These are phyloP conservation scores for Coccomyxa subellipsoidea DNA, from an alignment of 163 green algal genomes.

Conservation along the genomic window DNA sequence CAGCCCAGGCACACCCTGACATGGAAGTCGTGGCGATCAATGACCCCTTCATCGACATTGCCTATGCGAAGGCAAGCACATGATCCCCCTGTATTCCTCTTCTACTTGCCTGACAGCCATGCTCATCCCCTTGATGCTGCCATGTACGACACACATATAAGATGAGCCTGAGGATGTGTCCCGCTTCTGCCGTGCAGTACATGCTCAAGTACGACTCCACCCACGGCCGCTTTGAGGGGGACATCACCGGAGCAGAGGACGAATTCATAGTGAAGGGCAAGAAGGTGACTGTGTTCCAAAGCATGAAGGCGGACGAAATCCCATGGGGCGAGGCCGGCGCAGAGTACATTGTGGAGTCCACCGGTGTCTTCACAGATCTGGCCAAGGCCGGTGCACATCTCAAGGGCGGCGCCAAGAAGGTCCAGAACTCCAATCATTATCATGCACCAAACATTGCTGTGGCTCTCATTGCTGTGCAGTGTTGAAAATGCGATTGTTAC, in stretches of 20 bases:
- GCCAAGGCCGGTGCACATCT: conserved; percentile 76
- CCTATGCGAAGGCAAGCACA: conserved; percentile 34
- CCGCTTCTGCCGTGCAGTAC: conserved; percentile 11
- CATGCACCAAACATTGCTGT: too few relatives aligned
- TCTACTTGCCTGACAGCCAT: too few relatives aligned
- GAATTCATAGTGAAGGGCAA: conserved; percentile 64
- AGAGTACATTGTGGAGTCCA: conserved; percentile 92
- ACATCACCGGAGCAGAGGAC: conserved; percentile 23
- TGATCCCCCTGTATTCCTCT: background rate
- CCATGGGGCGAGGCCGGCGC: conserved; percentile 79
- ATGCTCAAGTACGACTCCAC: conserved; percentile 82
- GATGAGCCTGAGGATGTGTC: too few relatives aligned
- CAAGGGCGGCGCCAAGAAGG: conserved; percentile 88
- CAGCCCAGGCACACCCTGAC: conserved; percentile 70
- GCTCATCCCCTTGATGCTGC: too few relatives aligned
- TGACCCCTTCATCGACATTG: conserved; percentile 90
- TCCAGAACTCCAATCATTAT: too few relatives aligned
- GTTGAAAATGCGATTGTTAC: background rate
- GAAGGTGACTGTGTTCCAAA: conserved; percentile 47
- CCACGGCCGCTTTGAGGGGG: conserved; percentile 68
- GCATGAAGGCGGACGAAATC: conserved; percentile 86
- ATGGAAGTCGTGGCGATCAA: conserved; percentile 85
- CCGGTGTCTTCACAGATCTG: conserved; percentile 92
- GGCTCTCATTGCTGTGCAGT: too few relatives aligned
- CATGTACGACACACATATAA: too few relatives aligned